Base-by-base conservation (phyloP, 2,329 filamentous ascomycete species). In the Penicillium griseofulvum region DNA sequence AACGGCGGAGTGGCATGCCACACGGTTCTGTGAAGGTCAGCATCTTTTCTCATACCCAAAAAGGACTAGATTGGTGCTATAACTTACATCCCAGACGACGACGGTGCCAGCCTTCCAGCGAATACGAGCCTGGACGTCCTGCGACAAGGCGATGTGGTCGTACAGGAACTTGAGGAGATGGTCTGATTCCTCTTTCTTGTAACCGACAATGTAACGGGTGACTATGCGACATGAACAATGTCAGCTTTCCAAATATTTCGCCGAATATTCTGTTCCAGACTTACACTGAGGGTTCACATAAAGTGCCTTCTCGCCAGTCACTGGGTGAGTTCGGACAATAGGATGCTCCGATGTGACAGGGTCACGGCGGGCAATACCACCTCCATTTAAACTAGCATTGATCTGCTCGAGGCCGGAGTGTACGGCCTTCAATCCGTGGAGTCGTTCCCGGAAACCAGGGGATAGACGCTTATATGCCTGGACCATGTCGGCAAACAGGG, bases 111-210 rank as follows among this genome's bases (percentile, higher is more conserved):
- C 80, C 63, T 85, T 85, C 90, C 90, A 95, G 71, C 87, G 88
- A 47, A 96, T 81, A 24, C 89, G 82, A 5, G 81, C 81, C 64
- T 92, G 89, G 70, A 91, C 84, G 67, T 91, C 88, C 47, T 87
- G 84, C 19, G 87, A 87, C 38, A 83, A 81, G 0, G 86, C 87
- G 49, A 91, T 84, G 66, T 91, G 89, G 66, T 90, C 83, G 69
- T 87, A 91, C 16, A 92, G 74, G 76, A 91, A 91, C 66, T 90
- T 89, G 55, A 92, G 79, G 10, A 92, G 77, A 45, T 81, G 81
- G 60, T 95, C 91, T 1, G 87, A 90, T 69, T 96, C 91, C 68
- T 96, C 91, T 69, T 91, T 90, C 76, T 96, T 95, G 67, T 87
- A 83, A 12, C 90, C 90, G 1, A 93, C 83, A 51, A 96, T 93